These are phyloP conservation scores for Xylariaceae sp. DNA, from an alignment of 2,329 filamentous ascomycete species.

Conservation along the genomic window DNA sequence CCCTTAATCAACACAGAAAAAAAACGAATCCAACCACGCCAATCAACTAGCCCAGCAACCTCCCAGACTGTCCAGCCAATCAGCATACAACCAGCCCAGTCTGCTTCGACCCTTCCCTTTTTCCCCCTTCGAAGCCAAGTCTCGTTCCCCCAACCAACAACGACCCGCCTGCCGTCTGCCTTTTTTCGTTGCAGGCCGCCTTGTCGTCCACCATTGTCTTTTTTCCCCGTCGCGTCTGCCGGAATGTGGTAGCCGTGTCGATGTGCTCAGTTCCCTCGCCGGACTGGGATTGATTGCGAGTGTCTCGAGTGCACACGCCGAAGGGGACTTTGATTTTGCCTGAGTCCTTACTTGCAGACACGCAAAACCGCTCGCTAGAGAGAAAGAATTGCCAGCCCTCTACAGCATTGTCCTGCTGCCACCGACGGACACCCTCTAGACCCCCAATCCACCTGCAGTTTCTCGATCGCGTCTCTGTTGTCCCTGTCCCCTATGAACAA, in stretches of 20 bases:
- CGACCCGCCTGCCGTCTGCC: constrained; percentile 6
- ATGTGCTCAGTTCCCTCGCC: constrained; percentile 55
- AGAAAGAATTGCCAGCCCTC: background rate
- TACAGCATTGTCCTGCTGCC: background rate
- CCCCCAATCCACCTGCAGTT: constrained; percentile 10
- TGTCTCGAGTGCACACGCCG: constrained; percentile 19
- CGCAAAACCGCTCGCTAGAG: background rate
- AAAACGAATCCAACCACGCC: constrained; percentile 7
- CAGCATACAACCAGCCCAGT: constrained; percentile 12
- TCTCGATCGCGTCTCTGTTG: constrained; percentile 10
- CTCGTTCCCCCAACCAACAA: constrained; percentile 2
- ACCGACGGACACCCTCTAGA: background rate
- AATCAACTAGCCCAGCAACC: constrained; percentile 2
- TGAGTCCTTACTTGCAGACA: background rate
- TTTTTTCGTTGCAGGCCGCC: constrained; percentile 1
- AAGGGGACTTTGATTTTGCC: constrained; percentile 7
- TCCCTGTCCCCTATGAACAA: constrained; percentile 42
- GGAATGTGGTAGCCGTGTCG: constrained; percentile 55
- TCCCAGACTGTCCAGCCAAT: constrained; percentile 13
- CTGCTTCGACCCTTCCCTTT: constrained; percentile 9
- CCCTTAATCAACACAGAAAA: constrained; percentile 9
- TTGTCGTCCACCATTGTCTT: constrained; percentile 19
- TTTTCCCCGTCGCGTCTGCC: constrained; percentile 26
- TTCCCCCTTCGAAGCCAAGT: constrained; percentile 5
- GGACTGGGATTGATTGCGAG: constrained; percentile 47